Evolutionary conservation across 192 early-diverging fungal species (phyloP), one percentile per base, ranked within the genome.

Genomic region (Backusella tarrabulga): DNA sequence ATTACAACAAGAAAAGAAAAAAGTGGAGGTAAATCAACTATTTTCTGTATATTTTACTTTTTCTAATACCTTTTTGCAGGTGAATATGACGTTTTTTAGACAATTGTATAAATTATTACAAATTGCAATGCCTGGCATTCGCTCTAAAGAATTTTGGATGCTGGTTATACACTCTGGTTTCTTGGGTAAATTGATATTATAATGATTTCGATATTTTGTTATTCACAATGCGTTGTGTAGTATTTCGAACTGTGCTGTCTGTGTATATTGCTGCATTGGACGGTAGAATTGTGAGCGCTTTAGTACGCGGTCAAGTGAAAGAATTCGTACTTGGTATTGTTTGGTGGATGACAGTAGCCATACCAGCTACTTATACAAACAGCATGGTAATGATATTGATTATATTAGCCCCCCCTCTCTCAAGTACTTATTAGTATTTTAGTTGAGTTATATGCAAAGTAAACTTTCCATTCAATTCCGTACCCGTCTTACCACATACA

Each of bases 291-390:
- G 93, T 95, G 26, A 90, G 88, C 74, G 92, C 95, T 12, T 79
- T 95, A 34, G 94, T 86, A 77, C 86, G 91, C 29, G 93, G 92
- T 11, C 85, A 94, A 67, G 91, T 91, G 40, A 89, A 85, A 75
- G 92, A 94, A 79, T 99, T 99, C 80, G 79, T 97, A 68, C 80
- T 85, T 52, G 92, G 96, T 12, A 91, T 99, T 63, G 85, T 91
- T 44, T 94, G 91, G 85, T 98, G 96, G 96, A 96, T 97, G 94
- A 88, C 85, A 21, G 91, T 98, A 68, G 96, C 96, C 15, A 87
- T 99, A 34, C 97, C 97, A 6, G 97, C 96, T 12, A 99, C 97
- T 56, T 95, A 97, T 84, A 97, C 97, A 72, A 99, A 99, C 85
- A 93, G 90, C 80, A 93, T 97, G 91, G 90, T 95, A 86, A 83